These are phyloP conservation scores for Cardiosporidium cionae DNA, from an alignment of 169 alveolate species.

Conservation along the genomic window DNA sequence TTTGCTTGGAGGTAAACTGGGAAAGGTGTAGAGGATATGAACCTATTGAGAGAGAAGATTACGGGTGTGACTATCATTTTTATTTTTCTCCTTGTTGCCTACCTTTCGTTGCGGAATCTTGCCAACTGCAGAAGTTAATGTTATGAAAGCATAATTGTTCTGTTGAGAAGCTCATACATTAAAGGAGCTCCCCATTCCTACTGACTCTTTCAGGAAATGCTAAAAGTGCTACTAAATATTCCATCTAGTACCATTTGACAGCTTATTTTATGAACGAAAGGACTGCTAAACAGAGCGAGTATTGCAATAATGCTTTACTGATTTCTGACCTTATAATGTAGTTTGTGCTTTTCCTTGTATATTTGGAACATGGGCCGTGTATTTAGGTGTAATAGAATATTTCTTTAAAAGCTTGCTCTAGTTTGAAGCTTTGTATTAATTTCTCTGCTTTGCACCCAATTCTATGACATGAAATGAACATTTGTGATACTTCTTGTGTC, in stretches of 20 bases:
- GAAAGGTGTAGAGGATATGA: not conserved
- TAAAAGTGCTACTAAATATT: no score
- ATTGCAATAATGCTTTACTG: no score
- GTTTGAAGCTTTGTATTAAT: no score
- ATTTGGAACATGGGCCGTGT: not conserved
- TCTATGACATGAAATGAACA: no score
- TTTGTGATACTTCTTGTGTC: no score
- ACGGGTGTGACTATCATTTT: not conserved
- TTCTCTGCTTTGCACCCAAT: no score
- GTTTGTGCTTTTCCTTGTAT: not conserved
- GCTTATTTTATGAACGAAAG: no score
- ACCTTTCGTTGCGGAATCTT: not conserved
- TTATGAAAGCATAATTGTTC: not conserved
- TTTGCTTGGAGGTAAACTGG: conserved; percentile 1
- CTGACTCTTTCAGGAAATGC: no score
- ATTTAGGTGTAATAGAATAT: not conserved
- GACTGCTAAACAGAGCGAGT: no score
- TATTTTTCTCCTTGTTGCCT: not conserved
- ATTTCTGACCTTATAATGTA: not conserved
- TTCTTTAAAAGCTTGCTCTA: not conserved
- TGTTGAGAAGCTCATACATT: no score
- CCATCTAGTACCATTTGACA: no score
- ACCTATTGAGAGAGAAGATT: not conserved
- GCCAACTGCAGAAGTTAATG: not conserved
- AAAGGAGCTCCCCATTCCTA: no score